Percentiles rank a stretch among this genome's conserved stretches.
Conservation (phyloP, 768 basidiomycete species). For the Botryobasidium botryosum region DNA sequence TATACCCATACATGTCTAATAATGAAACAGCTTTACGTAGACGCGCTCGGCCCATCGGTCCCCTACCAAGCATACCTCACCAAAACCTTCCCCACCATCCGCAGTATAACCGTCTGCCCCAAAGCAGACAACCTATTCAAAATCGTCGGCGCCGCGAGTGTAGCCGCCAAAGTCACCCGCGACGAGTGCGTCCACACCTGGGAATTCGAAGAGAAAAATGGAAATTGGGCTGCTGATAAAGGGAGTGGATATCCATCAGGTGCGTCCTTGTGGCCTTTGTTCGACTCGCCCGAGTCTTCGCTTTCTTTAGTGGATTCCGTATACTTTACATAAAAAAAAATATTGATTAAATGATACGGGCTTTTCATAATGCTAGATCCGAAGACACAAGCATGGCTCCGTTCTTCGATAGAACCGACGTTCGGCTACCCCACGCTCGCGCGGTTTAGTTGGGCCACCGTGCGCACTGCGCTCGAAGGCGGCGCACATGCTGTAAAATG, state of each 20-base stretch:
- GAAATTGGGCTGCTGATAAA: conserved; percentile 18
- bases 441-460: conserved; percentile 91
- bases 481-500: conserved; percentile 66
- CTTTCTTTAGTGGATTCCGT: background rate
- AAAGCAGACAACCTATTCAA: conserved; percentile 96
- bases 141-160: conserved; percentile 91
- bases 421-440: conserved; percentile 87
- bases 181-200: conserved; percentile 81
- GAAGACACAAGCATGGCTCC: conserved; percentile 79
- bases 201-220: conserved; percentile 47
- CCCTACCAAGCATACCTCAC: conserved; percentile 77
- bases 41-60: conserved; percentile 77
- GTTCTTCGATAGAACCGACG: conserved; percentile 55
- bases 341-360: too few relatives aligned
- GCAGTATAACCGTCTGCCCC: conserved; percentile 63
- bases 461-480: conserved; percentile 71
- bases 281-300: background rate
- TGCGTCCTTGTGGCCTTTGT: conserved; percentile 18
- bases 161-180: conserved; percentile 94
- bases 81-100: conserved; percentile 60
- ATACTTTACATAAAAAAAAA: too few relatives aligned
- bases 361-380: conserved; percentile 65
- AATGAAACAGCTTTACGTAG: conserved; percentile 65
- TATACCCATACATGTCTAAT: background rate
- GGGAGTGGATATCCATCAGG: conserved; percentile 91